Conservation (phyloP, 805 yeast species). For the Starmerella floris region DNA sequence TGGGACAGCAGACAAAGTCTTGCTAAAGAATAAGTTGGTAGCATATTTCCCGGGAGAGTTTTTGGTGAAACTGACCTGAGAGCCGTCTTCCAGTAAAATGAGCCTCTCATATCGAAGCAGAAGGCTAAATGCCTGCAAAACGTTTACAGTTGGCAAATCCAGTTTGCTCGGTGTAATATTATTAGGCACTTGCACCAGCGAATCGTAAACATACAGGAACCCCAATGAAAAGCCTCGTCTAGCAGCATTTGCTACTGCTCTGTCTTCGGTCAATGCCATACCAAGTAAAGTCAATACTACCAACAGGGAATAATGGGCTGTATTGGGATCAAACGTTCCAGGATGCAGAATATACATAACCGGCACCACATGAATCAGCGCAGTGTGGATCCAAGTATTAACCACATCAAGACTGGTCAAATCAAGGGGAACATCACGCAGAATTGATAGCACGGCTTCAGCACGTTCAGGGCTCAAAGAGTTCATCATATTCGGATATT, state of each 20-base stretch:
- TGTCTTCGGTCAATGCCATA: constrained; percentile 21
- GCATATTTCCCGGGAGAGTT: constrained; percentile 18
- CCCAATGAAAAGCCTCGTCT: constrained; percentile 16
- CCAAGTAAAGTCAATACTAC: constrained; percentile 24
- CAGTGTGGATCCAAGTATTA: constrained; percentile 10
- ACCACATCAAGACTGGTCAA: not conserved
- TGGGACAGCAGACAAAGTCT: constrained; percentile 19
- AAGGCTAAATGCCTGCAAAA: constrained; percentile 24
- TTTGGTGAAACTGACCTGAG: constrained; percentile 6
- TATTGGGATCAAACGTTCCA: constrained; percentile 23
- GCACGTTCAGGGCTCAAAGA: constrained; percentile 7
- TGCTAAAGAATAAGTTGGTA: constrained; percentile 21
- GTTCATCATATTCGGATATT: not conserved
- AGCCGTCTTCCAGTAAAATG: constrained; percentile 17
- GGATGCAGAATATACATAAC: constrained; percentile 22
- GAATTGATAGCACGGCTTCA: constrained; percentile 1
- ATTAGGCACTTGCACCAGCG: constrained; percentile 11
- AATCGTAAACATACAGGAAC: constrained; percentile 19
- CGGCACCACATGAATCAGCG: constrained; percentile 21
- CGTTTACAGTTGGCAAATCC: constrained; percentile 17
- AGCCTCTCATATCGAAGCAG: constrained; percentile 24
- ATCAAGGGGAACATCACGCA: not conserved
- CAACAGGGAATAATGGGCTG: constrained; percentile 20
- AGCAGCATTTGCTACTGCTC: constrained; percentile 14
- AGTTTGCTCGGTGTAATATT: constrained; percentile 8